phyloP scores from a whole-genome alignment of 2,329 filamentous ascomycete species.

The Ophiostoma populinum region DNA sequence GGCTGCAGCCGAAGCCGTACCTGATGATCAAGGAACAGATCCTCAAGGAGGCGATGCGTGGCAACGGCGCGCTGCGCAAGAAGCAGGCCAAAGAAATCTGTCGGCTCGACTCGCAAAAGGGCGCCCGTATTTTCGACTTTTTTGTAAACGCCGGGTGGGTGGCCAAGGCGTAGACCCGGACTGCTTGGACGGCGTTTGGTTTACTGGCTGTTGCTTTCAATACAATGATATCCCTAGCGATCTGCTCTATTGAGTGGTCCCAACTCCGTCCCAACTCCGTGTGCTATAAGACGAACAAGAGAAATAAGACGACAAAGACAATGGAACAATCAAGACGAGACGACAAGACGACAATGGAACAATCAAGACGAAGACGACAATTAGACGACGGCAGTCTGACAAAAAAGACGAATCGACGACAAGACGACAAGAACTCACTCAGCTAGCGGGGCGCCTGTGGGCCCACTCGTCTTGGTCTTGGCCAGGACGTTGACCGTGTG shows the following conservation, averaged over 20 bases:
- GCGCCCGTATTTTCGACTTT: slow-evolving; percentile 79
- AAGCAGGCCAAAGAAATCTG: slow-evolving; percentile 83
- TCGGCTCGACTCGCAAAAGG: slow-evolving; percentile 68
- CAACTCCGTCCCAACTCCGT: no score
- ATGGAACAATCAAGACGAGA: no score
- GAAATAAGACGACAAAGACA: no score
- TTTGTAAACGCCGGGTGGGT: slow-evolving; percentile 90
- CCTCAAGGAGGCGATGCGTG: slow-evolving; percentile 78
- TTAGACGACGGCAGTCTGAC: no score
- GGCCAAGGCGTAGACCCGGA: slow-evolving; percentile 45
- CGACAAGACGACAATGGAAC: no score
- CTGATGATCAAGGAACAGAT: slow-evolving; percentile 85
- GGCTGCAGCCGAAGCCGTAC: slow-evolving; percentile 87
- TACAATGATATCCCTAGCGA: slow-evolving; percentile 1
- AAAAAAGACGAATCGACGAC: no score
- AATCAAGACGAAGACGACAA: no score
- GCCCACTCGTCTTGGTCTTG: slow-evolving; percentile 16
- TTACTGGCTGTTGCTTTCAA: background rate
- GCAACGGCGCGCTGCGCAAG: slow-evolving; percentile 78
- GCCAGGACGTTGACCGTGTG: slow-evolving; percentile 9
- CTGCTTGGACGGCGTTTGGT: background rate
- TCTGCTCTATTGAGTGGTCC: no score
- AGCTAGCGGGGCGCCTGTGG: no score
- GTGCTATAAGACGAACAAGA: no score
- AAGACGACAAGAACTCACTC: no score